phyloP scores from a whole-genome alignment of 805 yeast species.

The Ogataea pignaliae region DNA sequence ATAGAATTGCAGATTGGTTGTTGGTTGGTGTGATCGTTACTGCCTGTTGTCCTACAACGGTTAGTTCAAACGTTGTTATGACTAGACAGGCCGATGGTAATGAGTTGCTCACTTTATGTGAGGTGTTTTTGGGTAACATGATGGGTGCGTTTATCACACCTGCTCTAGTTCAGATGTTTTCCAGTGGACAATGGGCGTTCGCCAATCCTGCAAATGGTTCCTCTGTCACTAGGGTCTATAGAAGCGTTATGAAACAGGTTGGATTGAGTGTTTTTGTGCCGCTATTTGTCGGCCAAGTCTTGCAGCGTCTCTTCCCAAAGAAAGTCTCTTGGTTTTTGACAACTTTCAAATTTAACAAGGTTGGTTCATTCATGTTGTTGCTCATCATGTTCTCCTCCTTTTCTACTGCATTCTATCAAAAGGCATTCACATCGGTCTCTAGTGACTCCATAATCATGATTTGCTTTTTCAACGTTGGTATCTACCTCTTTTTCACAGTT shows the following conservation, averaged over 20 bases:
- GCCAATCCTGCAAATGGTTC: constrained; percentile 73
- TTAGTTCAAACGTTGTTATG: constrained; percentile 89
- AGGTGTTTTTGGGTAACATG: constrained; percentile 80
- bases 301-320: constrained; percentile 65
- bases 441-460: constrained; percentile 65
- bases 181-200: constrained; percentile 55
- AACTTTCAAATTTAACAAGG: constrained; percentile 59
- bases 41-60: constrained; percentile 88
- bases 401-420: constrained; percentile 80
- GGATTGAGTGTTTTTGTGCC: constrained; percentile 81
- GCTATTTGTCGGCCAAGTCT: constrained; percentile 78
- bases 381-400: constrained; percentile 59
- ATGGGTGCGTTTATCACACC: constrained; percentile 88
- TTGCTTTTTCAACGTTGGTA: constrained; percentile 78
- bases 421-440: constrained; percentile 56
- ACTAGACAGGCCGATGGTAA: constrained; percentile 83
- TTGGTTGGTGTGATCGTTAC: constrained; percentile 79
- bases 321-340: constrained; percentile 57
- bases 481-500: constrained; percentile 70
- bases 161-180: constrained; percentile 71
- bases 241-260: constrained; percentile 79
- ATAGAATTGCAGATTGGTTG: constrained; percentile 67
- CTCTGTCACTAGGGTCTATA: constrained; percentile 55
- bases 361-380: constrained; percentile 76
- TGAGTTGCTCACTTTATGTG: constrained; percentile 67